A percentile compares a stretch with the other conserved stretches of the same genome.
phyloP scores from a whole-genome alignment of 1,284 basidiomycete genomes.

The Ustilago nuda region DNA sequence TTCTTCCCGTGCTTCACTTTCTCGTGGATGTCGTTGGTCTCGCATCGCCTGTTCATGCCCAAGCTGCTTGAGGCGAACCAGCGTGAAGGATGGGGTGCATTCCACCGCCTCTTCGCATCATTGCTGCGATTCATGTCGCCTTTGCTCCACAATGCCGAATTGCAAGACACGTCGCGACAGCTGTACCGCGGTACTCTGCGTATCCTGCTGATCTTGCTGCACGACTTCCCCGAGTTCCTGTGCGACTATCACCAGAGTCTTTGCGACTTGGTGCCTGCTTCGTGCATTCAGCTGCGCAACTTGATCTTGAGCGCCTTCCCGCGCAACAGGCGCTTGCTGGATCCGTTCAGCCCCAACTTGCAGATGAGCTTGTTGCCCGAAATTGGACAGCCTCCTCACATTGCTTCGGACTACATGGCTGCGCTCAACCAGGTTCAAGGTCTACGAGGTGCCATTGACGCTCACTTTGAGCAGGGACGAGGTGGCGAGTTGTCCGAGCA shows the following conservation, averaged over 20 bases:
- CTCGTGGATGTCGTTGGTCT: conserved; percentile 96
- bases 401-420: conserved; percentile 88
- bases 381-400: conserved; percentile 87
- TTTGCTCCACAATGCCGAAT: conserved; percentile 84
- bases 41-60: conserved; percentile 96
- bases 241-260: conserved; percentile 96
- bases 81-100: conserved; percentile 92
- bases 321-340: conserved; percentile 81
- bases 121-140: conserved; percentile 93
- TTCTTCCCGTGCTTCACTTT: conserved; percentile 99
- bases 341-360: conserved; percentile 76
- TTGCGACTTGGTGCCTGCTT: conserved; percentile 89
- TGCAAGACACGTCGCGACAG: conserved; percentile 84
- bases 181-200: conserved; percentile 93
- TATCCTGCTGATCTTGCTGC: conserved; percentile 90
- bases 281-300: conserved; percentile 96
- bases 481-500: conserved; percentile 27
- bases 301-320: conserved; percentile 97
- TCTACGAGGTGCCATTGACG: conserved; percentile 38
- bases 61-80: conserved; percentile 87
- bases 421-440: conserved; percentile 77
- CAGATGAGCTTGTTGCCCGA: conserved; percentile 78
- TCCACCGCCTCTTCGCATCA: conserved; percentile 91
- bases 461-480: conserved; percentile 34
- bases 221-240: conserved; percentile 98